phyloP scores from a whole-genome alignment of 345 rosid species.

The Anacardium occidentale region DNA sequence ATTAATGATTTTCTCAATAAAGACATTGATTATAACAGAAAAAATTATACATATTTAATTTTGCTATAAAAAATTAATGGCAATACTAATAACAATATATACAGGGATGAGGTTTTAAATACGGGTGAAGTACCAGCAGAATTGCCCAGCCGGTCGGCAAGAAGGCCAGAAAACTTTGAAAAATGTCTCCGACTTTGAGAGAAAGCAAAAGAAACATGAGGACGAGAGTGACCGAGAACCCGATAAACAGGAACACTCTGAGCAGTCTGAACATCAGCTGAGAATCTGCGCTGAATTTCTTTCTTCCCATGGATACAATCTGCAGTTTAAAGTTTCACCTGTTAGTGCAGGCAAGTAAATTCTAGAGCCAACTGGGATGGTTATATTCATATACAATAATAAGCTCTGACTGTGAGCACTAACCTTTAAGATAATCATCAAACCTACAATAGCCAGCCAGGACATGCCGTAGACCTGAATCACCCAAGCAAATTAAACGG shows the following conservation, averaged over 20 bases:
- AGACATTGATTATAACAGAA: background rate
- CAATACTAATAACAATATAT: background rate
- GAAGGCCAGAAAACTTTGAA: conserved; percentile 82
- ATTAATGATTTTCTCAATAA: background rate
- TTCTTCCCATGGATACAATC: conserved; percentile 94
- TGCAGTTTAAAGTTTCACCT: conserved; percentile 30
- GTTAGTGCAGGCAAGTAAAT: background rate
- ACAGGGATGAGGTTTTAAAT: background rate
- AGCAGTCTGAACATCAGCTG: conserved; percentile 94
- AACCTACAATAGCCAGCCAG: conserved; percentile 84
- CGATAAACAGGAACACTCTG: conserved; percentile 69
- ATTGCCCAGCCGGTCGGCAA: conserved; percentile 92
- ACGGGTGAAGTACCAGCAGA: conserved; percentile 48
- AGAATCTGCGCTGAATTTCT: conserved; percentile 93
- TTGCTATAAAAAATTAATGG: background rate
- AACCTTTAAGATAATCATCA: conserved; percentile 79
- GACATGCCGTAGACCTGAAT: conserved; percentile 79
- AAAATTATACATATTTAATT: background rate
- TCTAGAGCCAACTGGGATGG: conserved; percentile 6
- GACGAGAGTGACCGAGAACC: conserved; percentile 51
- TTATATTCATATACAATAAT: too few species aligned
- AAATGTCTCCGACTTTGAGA: conserved; percentile 78
- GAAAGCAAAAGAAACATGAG: conserved; percentile 70
- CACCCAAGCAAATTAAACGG: conserved; percentile 17
- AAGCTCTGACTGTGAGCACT: too few species aligned